Evolutionary conservation across 2,329 filamentous ascomycete species (phyloP), one percentile per base, ranked within the genome.

Genomic region (Catunica adiposa): DNA sequence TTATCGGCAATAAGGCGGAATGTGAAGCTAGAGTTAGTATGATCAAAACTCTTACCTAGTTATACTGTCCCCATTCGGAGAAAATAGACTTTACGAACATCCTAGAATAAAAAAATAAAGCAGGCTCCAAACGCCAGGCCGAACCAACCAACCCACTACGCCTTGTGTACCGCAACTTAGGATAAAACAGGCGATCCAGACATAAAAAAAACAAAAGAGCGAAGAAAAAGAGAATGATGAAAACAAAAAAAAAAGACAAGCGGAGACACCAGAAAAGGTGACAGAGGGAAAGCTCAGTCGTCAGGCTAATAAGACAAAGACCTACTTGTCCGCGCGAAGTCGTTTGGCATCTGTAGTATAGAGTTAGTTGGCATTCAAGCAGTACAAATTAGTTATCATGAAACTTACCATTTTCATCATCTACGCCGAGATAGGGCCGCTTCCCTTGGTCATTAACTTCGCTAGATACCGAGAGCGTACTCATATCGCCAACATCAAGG

Each of bases 371-470:
- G 11, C 20, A 7, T 11, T 22, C n/a, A 22, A 50, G 22, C n/a
- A n/a, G 11, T 23, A n/a, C 15, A 14, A 11, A 2, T 7, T 14
- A 3, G 20, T 26, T 11, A 29, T 22, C 2, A 22, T 50, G 17
- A 7, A n/a, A 54, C 57, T 51, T 50, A 59, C 57, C 57, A 56
- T 46, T 54, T 50, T 51, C 51, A 29, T 53, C 47, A 22, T 54
- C 42, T 15, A 51, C 57, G 14, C 55, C 51, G 9, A 42, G 29
- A 29, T 53, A 42, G 25, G 51, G 51, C 20, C 57, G 54, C 29
- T 59, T 59, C 37, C 57, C 54, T 42, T 54, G 44, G 17, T 59
- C 57, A 14, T 59, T 59, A 25, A 59, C 56, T 37, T 56, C 59
- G 23, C 51, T 42, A 11, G 56, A 53, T 6, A 54, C 54, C 9